Conservation (phyloP, 2,329 filamentous ascomycete species). For the Neonectria punicea region DNA sequence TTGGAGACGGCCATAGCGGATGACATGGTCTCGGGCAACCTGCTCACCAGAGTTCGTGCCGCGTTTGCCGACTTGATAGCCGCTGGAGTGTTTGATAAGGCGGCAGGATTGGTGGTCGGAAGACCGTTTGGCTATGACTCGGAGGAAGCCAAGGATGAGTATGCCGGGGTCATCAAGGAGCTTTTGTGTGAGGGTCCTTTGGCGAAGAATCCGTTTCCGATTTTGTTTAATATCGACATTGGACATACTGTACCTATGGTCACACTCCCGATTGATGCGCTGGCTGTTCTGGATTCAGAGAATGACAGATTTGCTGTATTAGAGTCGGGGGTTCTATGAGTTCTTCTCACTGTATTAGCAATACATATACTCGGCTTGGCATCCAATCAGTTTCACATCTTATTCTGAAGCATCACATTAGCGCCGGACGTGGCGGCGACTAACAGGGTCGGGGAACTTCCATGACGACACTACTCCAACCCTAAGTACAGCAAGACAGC, state of each 20-base stretch:
- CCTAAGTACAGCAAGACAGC: not conserved
- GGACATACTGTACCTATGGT: constrained; percentile 56
- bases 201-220: constrained; percentile 49
- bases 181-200: constrained; percentile 50
- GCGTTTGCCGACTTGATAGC: constrained; percentile 55
- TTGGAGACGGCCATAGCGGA: constrained; percentile 54
- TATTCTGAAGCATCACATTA: not conserved
- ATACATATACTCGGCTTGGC: no score
- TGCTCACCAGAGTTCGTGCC: constrained; percentile 44
- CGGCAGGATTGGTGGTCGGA: constrained; percentile 54
- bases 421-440: not conserved
- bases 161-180: constrained; percentile 45
- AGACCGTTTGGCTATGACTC: constrained; percentile 54
- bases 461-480: not conserved
- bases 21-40: constrained; percentile 30
- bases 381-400: not conserved
- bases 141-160: constrained; percentile 40
- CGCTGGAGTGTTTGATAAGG: constrained; percentile 54
- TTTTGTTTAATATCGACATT: constrained; percentile 55
- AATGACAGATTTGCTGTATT: constrained; percentile 49
- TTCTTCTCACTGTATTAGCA: not conserved
- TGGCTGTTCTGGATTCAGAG: constrained; percentile 52
- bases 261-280: constrained; percentile 52
- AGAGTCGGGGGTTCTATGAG: constrained; percentile 35
- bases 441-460: not conserved